Base-by-base conservation (phyloP, 306 rosid species). In the Quercus gilva region DNA sequence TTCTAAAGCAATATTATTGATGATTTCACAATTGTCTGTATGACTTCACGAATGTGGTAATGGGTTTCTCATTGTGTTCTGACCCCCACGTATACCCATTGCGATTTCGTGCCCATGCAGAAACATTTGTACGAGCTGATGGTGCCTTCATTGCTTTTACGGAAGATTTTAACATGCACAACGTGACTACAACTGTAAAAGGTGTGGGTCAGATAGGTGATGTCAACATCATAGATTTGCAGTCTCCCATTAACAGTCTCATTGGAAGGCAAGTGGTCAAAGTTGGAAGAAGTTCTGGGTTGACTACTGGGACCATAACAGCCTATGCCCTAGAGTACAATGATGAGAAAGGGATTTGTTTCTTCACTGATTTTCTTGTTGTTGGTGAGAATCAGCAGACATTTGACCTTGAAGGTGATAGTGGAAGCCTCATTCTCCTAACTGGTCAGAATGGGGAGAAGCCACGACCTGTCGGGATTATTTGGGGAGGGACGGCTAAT, bases 401-500 rank as follows among this genome's bases (percentile, higher is more conserved):
- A 6, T 95, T 95, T 88, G 99, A 95, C 80, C 98, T 95, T 78
- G 99, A 95, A 87, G 99, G 99, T 65, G 99, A 96, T 71, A 96
- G 99, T 81, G 99, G 99, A 79, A 96, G 99, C 75, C 99, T 96
- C 84, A 96, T 96, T 81, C 91, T 96, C 75, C 85, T 96, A 83
- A 89, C 92, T 25, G 88, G 94, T 89, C 86, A 86, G 76, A 88
- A 89, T 81, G 84, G 89, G 74, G 93, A 91, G 88, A 91, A 89
- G 81, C 94, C 98, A 55, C 87, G 84, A 26, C 98, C 99, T 1
- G 94, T 93, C 71, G 99, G 99, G 79, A 96, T 96, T 77, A 96
- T 96, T 79, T 96, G 99, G 99, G 99, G 99, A 51, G 99, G 99
- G 79, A 96, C 99, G 19, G 99, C 99, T 79, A 96, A 96, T 78